Evolutionary conservation across 1,284 basidiomycete species (phyloP).

Genomic region (Sporisorium iseilematis-ciliati): DNA sequence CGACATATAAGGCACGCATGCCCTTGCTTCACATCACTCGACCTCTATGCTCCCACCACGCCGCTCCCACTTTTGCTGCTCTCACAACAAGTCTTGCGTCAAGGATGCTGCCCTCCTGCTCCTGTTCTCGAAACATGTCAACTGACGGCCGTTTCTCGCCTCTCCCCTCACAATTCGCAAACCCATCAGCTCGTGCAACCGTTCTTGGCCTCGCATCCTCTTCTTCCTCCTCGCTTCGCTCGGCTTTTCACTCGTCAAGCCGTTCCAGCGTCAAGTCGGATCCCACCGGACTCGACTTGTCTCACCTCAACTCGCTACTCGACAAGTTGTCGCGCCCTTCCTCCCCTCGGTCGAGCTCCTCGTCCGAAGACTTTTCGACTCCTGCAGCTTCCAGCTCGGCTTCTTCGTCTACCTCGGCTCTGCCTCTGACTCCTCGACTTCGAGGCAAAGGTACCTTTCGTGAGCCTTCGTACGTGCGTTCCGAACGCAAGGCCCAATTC

Average conservation of each 20-base stretch:
- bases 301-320: constrained; percentile 49
- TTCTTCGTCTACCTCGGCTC: constrained; percentile 24
- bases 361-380: constrained; percentile 16
- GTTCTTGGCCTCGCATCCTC: constrained; percentile 32
- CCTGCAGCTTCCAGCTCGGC: constrained; percentile 17
- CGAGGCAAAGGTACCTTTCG: constrained; percentile 39
- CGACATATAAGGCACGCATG: constrained; percentile 2
- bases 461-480: constrained; percentile 36
- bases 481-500: constrained; percentile 49
- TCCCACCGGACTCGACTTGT: constrained; percentile 29
- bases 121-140: constrained; percentile 21
- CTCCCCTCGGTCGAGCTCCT: constrained; percentile 18
- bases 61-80: constrained; percentile 1
- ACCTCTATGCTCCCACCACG: neutral
- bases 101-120: constrained; percentile 19
- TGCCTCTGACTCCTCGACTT: constrained; percentile 43
- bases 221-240: constrained; percentile 22
- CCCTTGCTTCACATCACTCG: neutral
- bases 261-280: constrained; percentile 20
- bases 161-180: neutral
- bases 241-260: constrained; percentile 25
- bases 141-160: constrained; percentile 25
- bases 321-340: constrained; percentile 41
- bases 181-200: constrained; percentile 25
- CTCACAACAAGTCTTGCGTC: neutral